Conservation (phyloP, 192 early-diverging fungal genomes). For the Paraglomus brasilianum region DNA sequence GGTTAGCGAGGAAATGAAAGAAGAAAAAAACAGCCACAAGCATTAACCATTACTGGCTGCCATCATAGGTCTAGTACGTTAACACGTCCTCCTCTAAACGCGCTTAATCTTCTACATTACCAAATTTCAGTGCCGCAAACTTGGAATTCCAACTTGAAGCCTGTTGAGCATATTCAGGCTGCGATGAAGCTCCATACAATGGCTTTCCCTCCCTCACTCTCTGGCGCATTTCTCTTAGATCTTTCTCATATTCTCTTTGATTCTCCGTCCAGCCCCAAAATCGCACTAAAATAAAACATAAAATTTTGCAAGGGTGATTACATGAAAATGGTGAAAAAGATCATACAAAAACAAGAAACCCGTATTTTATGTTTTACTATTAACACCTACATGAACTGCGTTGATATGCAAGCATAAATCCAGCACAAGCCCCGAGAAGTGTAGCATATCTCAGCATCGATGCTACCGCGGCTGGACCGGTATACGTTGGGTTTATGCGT, state of each 20-base stretch:
- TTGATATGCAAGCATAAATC: slow-evolving; percentile 80
- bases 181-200: slow-evolving; percentile 58
- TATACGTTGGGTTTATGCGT: slow-evolving; percentile 47
- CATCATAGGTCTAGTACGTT: neutral
- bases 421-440: slow-evolving; percentile 55
- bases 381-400: slow-evolving; percentile 64
- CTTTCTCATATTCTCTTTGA: slow-evolving; percentile 68
- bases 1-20: slow-evolving; percentile 10
- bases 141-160: slow-evolving; percentile 65
- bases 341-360: neutral
- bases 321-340: neutral
- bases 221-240: slow-evolving; percentile 61
- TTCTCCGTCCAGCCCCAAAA: slow-evolving; percentile 96
- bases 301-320: neutral
- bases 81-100: neutral
- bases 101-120: slow-evolving; percentile 37
- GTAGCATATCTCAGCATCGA: slow-evolving; percentile 54
- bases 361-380: neutral
- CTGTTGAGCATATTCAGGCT: slow-evolving; percentile 59
- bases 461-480: slow-evolving; percentile 44
- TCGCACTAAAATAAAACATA: slow-evolving; percentile 56
- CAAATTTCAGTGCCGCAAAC: slow-evolving; percentile 62
- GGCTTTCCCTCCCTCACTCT: slow-evolving; percentile 65
- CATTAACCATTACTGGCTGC: neutral
- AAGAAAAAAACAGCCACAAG: neutral